Evolutionary conservation across 805 yeast genomes (phyloP).

Genomic region (Ogataea pilisensis): DNA sequence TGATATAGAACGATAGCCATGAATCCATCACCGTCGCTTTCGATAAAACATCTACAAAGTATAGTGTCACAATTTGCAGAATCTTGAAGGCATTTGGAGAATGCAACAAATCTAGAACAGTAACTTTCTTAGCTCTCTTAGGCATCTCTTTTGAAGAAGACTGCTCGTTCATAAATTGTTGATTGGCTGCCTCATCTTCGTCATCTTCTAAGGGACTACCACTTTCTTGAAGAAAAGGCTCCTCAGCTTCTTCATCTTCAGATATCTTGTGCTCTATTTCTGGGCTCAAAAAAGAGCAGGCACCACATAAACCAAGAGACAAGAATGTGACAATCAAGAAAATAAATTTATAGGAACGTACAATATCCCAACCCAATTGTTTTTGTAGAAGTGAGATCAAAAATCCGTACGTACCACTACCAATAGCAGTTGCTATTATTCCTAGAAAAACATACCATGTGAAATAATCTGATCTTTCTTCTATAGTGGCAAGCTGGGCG

Average conservation of each 20-base stretch:
- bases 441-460: constrained; percentile 56
- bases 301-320: constrained; percentile 17
- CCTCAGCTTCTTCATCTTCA: neutral
- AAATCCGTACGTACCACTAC: constrained; percentile 39
- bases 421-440: constrained; percentile 42
- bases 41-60: constrained; percentile 41
- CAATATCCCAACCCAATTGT: constrained; percentile 17
- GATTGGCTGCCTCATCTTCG: neutral
- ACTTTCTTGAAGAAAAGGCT: neutral
- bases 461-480: constrained; percentile 47
- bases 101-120: constrained; percentile 3
- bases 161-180: neutral
- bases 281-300: constrained; percentile 13
- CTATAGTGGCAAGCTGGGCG: constrained; percentile 41
- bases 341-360: constrained; percentile 29
- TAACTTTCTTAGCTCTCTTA: neutral
- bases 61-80: constrained; percentile 34
- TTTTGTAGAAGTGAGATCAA: constrained; percentile 22
- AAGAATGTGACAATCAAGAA: constrained; percentile 28
- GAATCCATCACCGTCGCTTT: constrained; percentile 41
- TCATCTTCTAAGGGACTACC: neutral
- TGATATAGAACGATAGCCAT: constrained; percentile 44
- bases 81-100: constrained; percentile 14
- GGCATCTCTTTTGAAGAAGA: neutral
- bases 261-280: constrained; percentile 9